A percentile compares a stretch with the other conserved stretches of the same genome.
Evolutionary conservation across 345 rosid genomes (phyloP).

Genomic region (Citrus sp.): DNA sequence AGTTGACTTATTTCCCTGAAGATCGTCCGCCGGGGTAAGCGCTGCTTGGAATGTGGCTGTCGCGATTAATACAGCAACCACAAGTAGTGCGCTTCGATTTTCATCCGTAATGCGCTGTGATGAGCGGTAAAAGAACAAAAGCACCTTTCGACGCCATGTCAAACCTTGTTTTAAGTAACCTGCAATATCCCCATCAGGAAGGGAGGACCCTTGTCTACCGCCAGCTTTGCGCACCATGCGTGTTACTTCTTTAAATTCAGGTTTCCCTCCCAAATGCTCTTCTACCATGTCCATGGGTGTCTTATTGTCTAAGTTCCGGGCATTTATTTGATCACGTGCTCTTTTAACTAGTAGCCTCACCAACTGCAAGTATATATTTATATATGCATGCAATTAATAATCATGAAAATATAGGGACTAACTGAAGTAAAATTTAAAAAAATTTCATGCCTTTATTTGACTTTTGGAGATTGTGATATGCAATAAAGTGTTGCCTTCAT

Average conservation of each 20-base stretch:
- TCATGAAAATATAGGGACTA: background rate
- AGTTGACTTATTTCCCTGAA: background rate
- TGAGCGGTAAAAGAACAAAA: slow-evolving; percentile 3
- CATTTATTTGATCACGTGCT: slow-evolving; percentile 13
- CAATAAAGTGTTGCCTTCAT: slow-evolving; percentile 24
- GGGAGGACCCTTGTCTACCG: background rate
- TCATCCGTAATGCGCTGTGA: slow-evolving; percentile 13
- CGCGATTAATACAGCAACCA: slow-evolving; percentile 27
- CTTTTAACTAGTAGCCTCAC: slow-evolving; percentile 14
- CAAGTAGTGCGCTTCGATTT: slow-evolving; percentile 23
- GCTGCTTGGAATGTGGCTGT: slow-evolving; percentile 30
- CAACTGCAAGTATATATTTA: slow-evolving; percentile 6
- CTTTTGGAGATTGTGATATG: slow-evolving; percentile 21
- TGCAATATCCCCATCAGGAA: background rate
- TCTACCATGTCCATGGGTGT: slow-evolving; percentile 23
- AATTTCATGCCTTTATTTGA: slow-evolving; percentile 12
- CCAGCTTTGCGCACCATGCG: slow-evolving; percentile 4
- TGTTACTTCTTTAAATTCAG: slow-evolving; percentile 6
- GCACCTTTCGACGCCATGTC: slow-evolving; percentile 2
- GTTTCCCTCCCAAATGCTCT: background rate
- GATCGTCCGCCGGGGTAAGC: slow-evolving; percentile 27
- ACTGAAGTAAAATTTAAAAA: too few species aligned
- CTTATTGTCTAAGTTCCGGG: slow-evolving; percentile 1
- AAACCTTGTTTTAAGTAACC: background rate
- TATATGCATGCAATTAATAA: background rate